phyloP scores from a whole-genome alignment of 2,329 filamentous ascomycete genomes.

The Clathrospora elynae region DNA sequence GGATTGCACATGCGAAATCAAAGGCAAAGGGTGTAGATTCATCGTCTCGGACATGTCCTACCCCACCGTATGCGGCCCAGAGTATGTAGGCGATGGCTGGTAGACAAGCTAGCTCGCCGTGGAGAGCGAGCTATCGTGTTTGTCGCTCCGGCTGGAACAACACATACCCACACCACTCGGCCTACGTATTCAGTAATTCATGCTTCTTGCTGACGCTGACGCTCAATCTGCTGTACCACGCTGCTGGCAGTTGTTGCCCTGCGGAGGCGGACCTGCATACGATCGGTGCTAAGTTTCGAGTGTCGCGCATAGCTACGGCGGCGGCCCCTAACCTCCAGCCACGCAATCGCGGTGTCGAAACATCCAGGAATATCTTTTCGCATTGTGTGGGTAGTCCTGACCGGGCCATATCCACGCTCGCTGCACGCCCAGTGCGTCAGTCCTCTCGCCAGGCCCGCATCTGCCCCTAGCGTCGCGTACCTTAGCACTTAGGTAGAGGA shows the following conservation, averaged over 20 bases:
- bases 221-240: conserved; percentile 13
- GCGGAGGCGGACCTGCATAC: conserved; percentile 18
- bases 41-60: conserved; percentile 2
- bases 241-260: conserved; percentile 13
- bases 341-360: conserved; percentile 8
- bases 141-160: too few relatives aligned
- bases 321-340: conserved; percentile 21
- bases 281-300: conserved; percentile 18
- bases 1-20: background rate
- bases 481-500: conserved; percentile 16
- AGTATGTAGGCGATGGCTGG: conserved; percentile 11
- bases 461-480: conserved; percentile 34
- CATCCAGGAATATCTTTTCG: conserved; percentile 17
- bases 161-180: background rate
- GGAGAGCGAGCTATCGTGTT: conserved; percentile 14
- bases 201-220: conserved; percentile 6
- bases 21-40: background rate
- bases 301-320: conserved; percentile 13
- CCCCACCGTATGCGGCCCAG: conserved; percentile 20
- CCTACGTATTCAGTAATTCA: background rate
- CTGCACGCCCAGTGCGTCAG: conserved; percentile 26
- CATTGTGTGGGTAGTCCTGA: conserved; percentile 19
- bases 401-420: conserved; percentile 16
- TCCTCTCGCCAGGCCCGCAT: conserved; percentile 20
- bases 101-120: conserved; percentile 7